These are phyloP conservation scores for Pythium graminicola DNA, from an alignment of 352 stramenopile species.

Conservation along the genomic window DNA sequence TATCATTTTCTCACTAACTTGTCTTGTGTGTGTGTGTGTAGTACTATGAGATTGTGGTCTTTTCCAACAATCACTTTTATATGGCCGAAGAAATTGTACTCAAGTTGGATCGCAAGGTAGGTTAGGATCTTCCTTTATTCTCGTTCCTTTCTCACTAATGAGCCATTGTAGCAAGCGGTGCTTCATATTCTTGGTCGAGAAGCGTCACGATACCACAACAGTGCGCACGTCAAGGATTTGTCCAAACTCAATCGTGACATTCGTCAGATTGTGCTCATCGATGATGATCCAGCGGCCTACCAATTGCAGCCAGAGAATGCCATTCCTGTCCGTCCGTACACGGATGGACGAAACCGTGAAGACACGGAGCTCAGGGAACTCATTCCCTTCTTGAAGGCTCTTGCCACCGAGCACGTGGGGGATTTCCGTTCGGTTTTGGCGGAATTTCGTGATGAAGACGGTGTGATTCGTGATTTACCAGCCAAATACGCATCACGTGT, in stretches of 20 bases:
- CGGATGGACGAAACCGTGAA: constrained; percentile 66
- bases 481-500: constrained; percentile 73
- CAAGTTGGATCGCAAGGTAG: constrained; percentile 75
- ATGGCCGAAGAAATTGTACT: constrained; percentile 72
- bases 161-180: constrained; percentile 39
- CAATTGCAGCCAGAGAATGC: constrained; percentile 82
- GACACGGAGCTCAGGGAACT: constrained; percentile 75
- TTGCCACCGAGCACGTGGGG: constrained; percentile 64
- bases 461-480: constrained; percentile 68
- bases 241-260: constrained; percentile 74
- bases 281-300: constrained; percentile 73
- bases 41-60: constrained; percentile 87
- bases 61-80: constrained; percentile 75
- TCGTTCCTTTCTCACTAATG: neutral
- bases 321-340: constrained; percentile 75
- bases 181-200: constrained; percentile 81
- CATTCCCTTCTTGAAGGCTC: constrained; percentile 79
- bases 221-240: constrained; percentile 80
- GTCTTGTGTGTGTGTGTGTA: constrained; percentile 14
- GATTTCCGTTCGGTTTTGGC: constrained; percentile 73
- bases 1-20: neutral
- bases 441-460: constrained; percentile 80
- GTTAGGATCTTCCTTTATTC: neutral
- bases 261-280: constrained; percentile 76
- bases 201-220: constrained; percentile 75